Evolutionary conservation across 768 basidiomycete genomes (phyloP).

Genomic region (Mycena capillaripes): DNA sequence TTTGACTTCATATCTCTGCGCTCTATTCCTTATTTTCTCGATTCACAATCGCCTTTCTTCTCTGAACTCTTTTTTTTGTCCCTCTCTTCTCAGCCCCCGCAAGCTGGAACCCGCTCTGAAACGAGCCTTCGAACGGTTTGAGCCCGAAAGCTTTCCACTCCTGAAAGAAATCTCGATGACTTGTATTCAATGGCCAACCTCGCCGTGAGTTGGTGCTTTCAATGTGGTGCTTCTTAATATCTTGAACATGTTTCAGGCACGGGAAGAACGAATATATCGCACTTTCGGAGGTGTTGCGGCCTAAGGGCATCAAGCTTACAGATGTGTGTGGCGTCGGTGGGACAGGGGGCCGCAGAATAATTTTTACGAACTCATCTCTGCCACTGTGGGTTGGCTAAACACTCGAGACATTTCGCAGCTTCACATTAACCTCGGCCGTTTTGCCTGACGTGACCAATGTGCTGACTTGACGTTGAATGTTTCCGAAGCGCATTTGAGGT

Average conservation of each 20-base stretch:
- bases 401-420: no score
- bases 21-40: neutral
- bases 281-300: conserved; percentile 4
- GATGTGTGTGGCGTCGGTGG: neutral
- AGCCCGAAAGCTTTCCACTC: neutral
- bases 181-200: conserved; percentile 6
- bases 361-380: no score
- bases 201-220: conserved; percentile 4
- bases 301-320: conserved; percentile 7
- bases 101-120: neutral
- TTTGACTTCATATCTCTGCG: neutral
- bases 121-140: neutral
- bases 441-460: no score
- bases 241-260: neutral
- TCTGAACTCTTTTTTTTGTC: no score
- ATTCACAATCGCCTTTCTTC: neutral
- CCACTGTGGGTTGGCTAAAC: no score
- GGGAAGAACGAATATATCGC: conserved; percentile 7
- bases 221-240: no score
- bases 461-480: no score
- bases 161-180: conserved; percentile 2
- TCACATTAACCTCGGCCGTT: no score
- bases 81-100: neutral
- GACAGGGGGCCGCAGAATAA: no score
- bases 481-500: no score